Evolutionary conservation across 1,139 yeast genomes (phyloP), one percentile per base, ranked within the genome.

Genomic region (Diutina sp.): DNA sequence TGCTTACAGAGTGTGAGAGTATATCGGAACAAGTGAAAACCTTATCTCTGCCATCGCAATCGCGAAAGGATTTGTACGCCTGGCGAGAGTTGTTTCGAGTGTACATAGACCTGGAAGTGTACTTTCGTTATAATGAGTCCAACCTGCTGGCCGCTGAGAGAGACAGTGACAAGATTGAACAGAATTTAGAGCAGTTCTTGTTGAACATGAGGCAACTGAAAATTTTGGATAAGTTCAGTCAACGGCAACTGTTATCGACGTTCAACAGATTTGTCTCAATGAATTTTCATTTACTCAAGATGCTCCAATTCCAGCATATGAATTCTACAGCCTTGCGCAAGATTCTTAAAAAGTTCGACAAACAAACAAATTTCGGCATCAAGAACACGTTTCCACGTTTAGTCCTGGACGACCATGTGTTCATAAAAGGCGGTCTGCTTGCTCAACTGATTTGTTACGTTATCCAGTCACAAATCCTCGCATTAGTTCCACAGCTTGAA

Each of bases 291-390:
- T 67, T 86, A 38, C 65, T 85, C 46, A 82, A 82, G 62, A 78
- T 83, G 8, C 71, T 84, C 46, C 80, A 82, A 61, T 86, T 83
- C 64, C 88, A 84, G 64, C 72, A 78, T 9, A 74, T 85, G 58
- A 86, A 86, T 65, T 72, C 80, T 32, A 76, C 80, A 55, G 93
- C 93, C 0, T 76, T 84, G 50, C 70, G 78, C 29, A 86, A 86
- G 66, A 86, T 86, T 60, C 70, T 85, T 62, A 86, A 86, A 65
- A 86, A 86, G 65, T 86, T 86, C 63, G 90, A 86, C 63, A 86
- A 86, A 66, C 85, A 82, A 62, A 86, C 93, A 0, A 72, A 82
- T 2, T 69, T 86, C 46, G 76, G 79, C 35, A 74, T 84, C 1
- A 74, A 78, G 52, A 58, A 68, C 14, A 66, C 72, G 52, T 77